Percentiles rank a stretch among this genome's conserved stretches.
Evolutionary conservation across 164 flowering plant genomes (phyloP).

Genomic region (Vitis riparia): DNA sequence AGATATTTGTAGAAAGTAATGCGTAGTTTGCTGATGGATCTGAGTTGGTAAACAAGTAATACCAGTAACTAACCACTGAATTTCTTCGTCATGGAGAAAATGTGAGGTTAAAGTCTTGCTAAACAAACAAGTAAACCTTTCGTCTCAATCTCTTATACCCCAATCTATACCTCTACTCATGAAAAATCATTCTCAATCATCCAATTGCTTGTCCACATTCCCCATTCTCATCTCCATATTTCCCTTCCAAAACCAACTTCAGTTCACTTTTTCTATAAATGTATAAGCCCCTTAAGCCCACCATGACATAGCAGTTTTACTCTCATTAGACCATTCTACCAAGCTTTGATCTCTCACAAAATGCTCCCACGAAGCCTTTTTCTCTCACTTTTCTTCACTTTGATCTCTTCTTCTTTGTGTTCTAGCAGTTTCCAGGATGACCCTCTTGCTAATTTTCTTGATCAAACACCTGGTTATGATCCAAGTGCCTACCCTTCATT

Average conservation of each 20-base stretch:
- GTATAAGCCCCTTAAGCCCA: background rate
- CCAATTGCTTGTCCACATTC: background rate
- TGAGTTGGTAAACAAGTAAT: no score
- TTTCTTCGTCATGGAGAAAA: no score
- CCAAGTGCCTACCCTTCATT: no score
- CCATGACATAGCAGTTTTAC: background rate
- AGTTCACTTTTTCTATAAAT: conserved; percentile 4
- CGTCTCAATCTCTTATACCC: conserved; percentile 6
- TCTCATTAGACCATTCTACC: no score
- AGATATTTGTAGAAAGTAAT: background rate
- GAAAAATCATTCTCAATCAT: background rate
- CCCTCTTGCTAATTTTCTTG: no score
- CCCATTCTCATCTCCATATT: no score
- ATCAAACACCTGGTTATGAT: no score
- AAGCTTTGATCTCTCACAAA: background rate
- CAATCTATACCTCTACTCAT: conserved; percentile 9
- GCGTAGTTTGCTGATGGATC: no score
- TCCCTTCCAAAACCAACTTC: background rate
- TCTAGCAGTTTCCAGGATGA: no score
- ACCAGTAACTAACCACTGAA: no score
- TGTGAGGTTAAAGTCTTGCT: no score
- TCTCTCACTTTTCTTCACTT: background rate
- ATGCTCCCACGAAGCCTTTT: conserved; percentile 7
- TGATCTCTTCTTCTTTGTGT: no score
- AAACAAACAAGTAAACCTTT: conserved; percentile 1